A percentile compares a stretch with the other conserved stretches of the same genome.
phyloP scores from a whole-genome alignment of 2,329 filamentous ascomycete genomes.

The Ambrosiella xylebori region DNA sequence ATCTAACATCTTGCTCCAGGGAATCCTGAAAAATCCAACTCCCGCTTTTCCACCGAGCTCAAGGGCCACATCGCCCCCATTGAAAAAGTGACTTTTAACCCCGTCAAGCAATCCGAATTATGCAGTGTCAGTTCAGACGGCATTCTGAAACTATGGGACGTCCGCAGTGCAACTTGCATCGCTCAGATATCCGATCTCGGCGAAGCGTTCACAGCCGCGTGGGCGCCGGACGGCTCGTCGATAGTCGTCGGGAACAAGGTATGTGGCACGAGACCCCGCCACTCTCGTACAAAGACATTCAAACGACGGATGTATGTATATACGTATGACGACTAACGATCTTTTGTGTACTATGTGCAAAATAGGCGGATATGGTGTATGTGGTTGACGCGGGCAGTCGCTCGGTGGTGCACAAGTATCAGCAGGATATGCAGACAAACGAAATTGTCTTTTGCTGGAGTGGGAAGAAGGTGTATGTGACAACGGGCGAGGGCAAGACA shows the following conservation, averaged over 20 bases:
- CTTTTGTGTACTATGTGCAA: too few relatives aligned
- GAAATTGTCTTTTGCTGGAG: conserved; percentile 59
- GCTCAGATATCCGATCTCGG: conserved; percentile 52
- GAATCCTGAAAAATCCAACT: conserved; percentile 61
- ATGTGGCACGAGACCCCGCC: conserved; percentile 14
- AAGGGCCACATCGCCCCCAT: conserved; percentile 48
- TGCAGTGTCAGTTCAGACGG: conserved; percentile 61
- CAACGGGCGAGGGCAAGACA: conserved; percentile 52
- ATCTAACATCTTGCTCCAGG: conserved; percentile 21
- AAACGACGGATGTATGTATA: too few relatives aligned
- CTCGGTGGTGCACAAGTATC: conserved; percentile 38
- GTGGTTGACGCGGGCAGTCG: conserved; percentile 43
- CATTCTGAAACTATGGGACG: conserved; percentile 64
- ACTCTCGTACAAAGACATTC: not conserved
- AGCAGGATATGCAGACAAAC: conserved; percentile 49
- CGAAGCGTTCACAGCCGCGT: conserved; percentile 53
- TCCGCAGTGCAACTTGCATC: conserved; percentile 51
- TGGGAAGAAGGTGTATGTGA: conserved; percentile 51
- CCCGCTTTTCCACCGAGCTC: conserved; percentile 59
- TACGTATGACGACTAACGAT: too few relatives aligned
- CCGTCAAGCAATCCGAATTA: conserved; percentile 57
- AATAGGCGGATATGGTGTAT: conserved; percentile 44
- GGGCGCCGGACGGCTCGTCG: conserved; percentile 53
- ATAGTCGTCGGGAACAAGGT: conserved; percentile 61
- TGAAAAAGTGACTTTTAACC: conserved; percentile 65